phyloP scores from a whole-genome alignment of 2,329 filamentous ascomycete genomes.

The Trichoderma aggressivum region DNA sequence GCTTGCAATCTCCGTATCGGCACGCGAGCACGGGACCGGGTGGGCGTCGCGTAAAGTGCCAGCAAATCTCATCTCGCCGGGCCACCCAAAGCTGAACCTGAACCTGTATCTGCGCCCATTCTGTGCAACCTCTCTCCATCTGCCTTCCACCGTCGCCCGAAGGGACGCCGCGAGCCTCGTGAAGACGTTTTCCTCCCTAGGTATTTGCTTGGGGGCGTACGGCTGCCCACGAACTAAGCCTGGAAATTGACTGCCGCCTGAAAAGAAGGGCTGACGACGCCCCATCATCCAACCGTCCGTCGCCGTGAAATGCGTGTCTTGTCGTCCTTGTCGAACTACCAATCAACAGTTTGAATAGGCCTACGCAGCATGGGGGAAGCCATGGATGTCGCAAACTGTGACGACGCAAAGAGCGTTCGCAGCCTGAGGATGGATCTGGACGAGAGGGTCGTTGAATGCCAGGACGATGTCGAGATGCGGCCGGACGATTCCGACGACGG shows the following conservation, averaged over 20 bases:
- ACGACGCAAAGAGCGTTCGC: conserved; percentile 2
- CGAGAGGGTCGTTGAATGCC: conserved; percentile 6
- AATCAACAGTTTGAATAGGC: not conserved
- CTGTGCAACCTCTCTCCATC: conserved; percentile 9
- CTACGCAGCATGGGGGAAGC: conserved; percentile 13
- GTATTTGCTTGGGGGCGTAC: not conserved
- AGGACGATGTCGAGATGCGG: conserved; percentile 4
- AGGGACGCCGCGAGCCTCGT: not conserved
- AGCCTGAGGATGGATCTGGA: conserved; percentile 12
- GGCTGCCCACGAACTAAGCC: not conserved
- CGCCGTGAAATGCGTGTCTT: conserved; percentile 16
- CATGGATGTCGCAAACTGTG: conserved; percentile 4
- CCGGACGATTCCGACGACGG: conserved; percentile 26
- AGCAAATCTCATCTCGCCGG: not conserved
- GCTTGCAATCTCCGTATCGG: conserved; percentile 16
- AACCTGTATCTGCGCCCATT: not conserved
- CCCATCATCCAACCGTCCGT: not conserved
- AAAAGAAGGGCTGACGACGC: not conserved
- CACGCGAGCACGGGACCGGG: conserved; percentile 19
- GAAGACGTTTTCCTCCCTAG: not conserved
- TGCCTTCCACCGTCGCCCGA: not conserved
- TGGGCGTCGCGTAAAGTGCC: conserved; percentile 19
- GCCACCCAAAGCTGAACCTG: not conserved
- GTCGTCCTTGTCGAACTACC: not conserved
- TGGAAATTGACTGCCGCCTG: not conserved